Conservation (phyloP, 441 rosid species). For the Populus trichocarpa region DNA sequence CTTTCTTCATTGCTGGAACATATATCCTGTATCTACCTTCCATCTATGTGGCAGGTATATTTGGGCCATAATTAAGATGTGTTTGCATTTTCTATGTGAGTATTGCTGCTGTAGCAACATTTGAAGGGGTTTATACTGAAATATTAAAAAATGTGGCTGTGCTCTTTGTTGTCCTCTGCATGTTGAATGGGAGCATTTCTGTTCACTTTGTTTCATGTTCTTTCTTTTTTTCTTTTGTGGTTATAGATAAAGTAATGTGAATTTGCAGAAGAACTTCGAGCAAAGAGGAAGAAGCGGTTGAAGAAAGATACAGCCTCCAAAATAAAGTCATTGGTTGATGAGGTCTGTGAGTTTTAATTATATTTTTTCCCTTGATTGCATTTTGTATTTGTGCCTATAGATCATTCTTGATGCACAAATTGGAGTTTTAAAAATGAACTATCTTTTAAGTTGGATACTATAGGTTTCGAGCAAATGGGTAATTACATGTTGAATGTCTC, state of each 20-base stretch:
- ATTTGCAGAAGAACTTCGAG: slow-evolving; percentile 82
- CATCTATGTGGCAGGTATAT: background rate
- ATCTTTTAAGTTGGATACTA: no score
- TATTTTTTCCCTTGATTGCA: background rate
- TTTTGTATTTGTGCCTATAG: slow-evolving; percentile 1
- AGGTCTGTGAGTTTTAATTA: slow-evolving; percentile 43
- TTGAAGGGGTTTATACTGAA: slow-evolving; percentile 1
- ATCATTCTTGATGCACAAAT: background rate
- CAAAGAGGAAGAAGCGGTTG: slow-evolving; percentile 90
- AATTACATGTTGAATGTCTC: no score
- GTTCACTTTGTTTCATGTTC: no score
- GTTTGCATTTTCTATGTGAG: background rate
- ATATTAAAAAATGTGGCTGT: background rate
- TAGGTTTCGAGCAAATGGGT: no score
- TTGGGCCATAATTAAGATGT: background rate
- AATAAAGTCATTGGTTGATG: slow-evolving; percentile 86
- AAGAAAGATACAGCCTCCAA: slow-evolving; percentile 95
- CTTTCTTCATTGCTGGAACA: background rate
- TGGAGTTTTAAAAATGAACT: no score
- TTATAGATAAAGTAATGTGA: slow-evolving; percentile 22
- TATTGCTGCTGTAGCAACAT: background rate
- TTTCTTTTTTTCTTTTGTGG: background rate
- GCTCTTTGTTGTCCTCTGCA: background rate
- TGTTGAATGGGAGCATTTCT: background rate
- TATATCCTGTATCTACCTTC: background rate